These are phyloP conservation scores for Dinochytrium kinnereticum DNA, from an alignment of 371 early-diverging fungal species.

Conservation along the genomic window DNA sequence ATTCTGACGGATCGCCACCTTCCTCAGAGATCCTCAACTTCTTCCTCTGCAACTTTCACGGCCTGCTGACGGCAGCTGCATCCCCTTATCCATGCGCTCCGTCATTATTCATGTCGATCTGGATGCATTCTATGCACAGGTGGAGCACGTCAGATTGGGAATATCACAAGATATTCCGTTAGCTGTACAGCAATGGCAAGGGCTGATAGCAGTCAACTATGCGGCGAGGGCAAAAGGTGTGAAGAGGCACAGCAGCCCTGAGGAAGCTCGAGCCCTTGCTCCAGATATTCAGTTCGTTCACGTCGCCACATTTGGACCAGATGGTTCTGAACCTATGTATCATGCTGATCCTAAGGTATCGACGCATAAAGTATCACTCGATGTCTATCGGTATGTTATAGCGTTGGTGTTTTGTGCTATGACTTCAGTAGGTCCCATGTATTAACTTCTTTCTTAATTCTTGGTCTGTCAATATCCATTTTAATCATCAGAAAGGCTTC, in stretches of 20 bases:
- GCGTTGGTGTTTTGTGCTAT: too few relatives aligned
- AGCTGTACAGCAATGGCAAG: constrained; percentile 89
- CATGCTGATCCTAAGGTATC: constrained; percentile 66
- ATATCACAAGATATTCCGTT: constrained; percentile 71
- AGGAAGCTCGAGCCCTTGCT: constrained; percentile 30
- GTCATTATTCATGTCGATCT: constrained; percentile 41
- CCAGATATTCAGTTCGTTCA: constrained; percentile 79
- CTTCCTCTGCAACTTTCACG: too few relatives aligned
- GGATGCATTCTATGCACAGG: constrained; percentile 50
- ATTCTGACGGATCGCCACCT: too few relatives aligned
- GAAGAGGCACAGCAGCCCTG: constrained; percentile 34
- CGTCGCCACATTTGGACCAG: constrained; percentile 74
- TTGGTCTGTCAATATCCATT: too few relatives aligned
- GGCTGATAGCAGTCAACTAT: constrained; percentile 82
- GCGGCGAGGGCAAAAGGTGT: constrained; percentile 65
- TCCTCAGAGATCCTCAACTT: too few relatives aligned
- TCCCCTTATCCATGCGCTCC: too few relatives aligned
- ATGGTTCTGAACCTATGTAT: constrained; percentile 49
- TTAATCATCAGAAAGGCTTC: constrained; percentile 15
- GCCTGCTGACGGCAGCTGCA: too few relatives aligned
- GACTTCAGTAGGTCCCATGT: too few relatives aligned
- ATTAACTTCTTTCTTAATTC: too few relatives aligned
- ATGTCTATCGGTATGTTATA: constrained; percentile 37
- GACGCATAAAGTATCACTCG: constrained; percentile 91
- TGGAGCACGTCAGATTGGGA: constrained; percentile 65